Evolutionary conservation across 345 rosid genomes (phyloP), one percentile per base, ranked within the genome.

Genomic region (Murraya paniculata): DNA sequence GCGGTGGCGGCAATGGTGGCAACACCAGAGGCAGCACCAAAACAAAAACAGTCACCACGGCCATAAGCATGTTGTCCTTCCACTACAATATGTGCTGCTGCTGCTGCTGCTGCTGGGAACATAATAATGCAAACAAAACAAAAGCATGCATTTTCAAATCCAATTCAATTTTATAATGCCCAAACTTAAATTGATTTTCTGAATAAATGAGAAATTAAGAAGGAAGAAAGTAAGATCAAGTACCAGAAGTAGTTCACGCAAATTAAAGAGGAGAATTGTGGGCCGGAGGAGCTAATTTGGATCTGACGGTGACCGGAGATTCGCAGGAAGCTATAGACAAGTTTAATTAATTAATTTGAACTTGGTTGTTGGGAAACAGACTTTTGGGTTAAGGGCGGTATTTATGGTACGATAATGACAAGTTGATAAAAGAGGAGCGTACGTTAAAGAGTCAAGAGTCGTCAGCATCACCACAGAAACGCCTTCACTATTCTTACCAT

Each of bases 1-100:
- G 71, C 21, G 71, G 71, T 7, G 71, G 71, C 19, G 71, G 71
- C 71, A 68, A 68, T 41, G 71, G 31, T 2, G 71, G 71, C 53
- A 67, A 67, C 53, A 67, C 19, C 19, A 38, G 50, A n/a, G 71
- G 71, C 7, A 67, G 30, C 33, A 68, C 71, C 56, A 68, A 13
- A 68, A 68, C 31, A 9, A 68, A n/a, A 13, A 39, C 21, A 13
- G 31, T 39, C 56, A 38, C 71, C 27, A 41, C 71, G 24, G 53
- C 71, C 71, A 38, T n/a, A 25, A 68, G 55, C 71, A 68, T 68
- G 27, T 39, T 11, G 55, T 5, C 25, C 55, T 68, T 11, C 71
- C 11, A n/a, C 7, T 21, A 2, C 7, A 4, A 1, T 14, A 39
- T 4, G 41, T 9, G 2, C 45, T 39, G 45, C 19, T 50, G 4